Evolutionary conservation across 1,284 basidiomycete genomes (phyloP).

Genomic region (Pseudozyma hubeiensis): DNA sequence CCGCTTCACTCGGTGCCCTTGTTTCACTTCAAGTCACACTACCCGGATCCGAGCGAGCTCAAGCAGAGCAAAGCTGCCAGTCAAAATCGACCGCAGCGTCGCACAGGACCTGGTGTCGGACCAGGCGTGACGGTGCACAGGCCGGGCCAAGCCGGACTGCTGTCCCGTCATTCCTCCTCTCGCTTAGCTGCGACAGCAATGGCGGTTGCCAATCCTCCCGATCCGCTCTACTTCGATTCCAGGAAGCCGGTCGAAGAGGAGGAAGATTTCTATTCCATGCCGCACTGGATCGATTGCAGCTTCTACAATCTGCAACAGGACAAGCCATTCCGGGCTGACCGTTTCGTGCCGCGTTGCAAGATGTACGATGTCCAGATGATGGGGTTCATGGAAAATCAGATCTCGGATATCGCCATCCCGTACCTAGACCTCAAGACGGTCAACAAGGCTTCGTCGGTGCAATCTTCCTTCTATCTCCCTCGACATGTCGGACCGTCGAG

Average conservation of each 20-base stretch:
- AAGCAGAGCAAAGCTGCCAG: slow-evolving; percentile 19
- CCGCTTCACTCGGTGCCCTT: slow-evolving; percentile 83
- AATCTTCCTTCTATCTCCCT: slow-evolving; percentile 49
- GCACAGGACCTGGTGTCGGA: slow-evolving; percentile 21
- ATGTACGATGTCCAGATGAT: slow-evolving; percentile 68
- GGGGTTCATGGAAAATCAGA: slow-evolving; percentile 66
- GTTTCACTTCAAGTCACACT: slow-evolving; percentile 65
- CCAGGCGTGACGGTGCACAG: slow-evolving; percentile 36
- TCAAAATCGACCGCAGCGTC: slow-evolving; percentile 20
- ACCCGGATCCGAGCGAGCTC: slow-evolving; percentile 43
- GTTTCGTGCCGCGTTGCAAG: slow-evolving; percentile 67
- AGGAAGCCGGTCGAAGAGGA: slow-evolving; percentile 34
- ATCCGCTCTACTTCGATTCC: slow-evolving; percentile 62
- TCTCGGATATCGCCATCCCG: slow-evolving; percentile 64
- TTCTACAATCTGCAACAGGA: slow-evolving; percentile 68
- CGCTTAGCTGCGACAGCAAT: slow-evolving; percentile 15
- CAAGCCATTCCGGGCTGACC: slow-evolving; percentile 63
- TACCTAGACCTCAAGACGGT: slow-evolving; percentile 58
- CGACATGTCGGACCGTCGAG: slow-evolving; percentile 33
- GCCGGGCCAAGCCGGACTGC: slow-evolving; percentile 24
- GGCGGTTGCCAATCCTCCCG: slow-evolving; percentile 42
- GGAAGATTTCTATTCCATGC: slow-evolving; percentile 62
- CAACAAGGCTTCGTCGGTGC: slow-evolving; percentile 44
- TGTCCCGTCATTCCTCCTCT: slow-evolving; percentile 35
- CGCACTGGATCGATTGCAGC: slow-evolving; percentile 68